These are phyloP conservation scores for Parsonsia alboflavescens DNA, from an alignment of 257 asterid genomes.

Conservation along the genomic window DNA sequence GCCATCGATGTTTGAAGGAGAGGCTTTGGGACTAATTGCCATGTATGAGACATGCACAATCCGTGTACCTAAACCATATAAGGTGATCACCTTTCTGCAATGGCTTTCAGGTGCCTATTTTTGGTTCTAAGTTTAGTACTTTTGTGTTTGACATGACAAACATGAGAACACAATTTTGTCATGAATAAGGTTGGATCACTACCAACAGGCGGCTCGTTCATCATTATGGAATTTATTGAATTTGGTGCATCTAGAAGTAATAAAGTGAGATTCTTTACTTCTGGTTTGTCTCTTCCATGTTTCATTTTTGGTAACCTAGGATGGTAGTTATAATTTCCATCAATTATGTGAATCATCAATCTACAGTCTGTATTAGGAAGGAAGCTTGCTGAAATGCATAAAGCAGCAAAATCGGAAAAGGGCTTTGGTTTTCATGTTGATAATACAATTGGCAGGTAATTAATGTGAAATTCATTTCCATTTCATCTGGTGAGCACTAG, in stretches of 20 bases:
- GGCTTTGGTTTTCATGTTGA: conserved; percentile 89
- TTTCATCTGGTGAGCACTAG: too few species aligned
- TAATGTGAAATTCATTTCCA: too few species aligned
- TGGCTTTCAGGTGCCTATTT: not conserved
- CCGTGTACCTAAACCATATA: conserved; percentile 82
- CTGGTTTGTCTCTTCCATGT: not conserved
- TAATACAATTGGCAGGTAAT: conserved; percentile 94
- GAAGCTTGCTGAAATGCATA: conserved; percentile 98
- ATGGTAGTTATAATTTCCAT: conserved; percentile 14
- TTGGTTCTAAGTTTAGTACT: not conserved
- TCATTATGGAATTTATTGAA: conserved; percentile 86
- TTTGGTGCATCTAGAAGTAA: conserved; percentile 72
- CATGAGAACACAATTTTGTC: conserved; percentile 3
- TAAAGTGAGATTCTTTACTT: conserved; percentile 43
- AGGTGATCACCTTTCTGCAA: conserved; percentile 33
- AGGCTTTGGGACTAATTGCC: conserved; percentile 83
- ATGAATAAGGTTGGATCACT: conserved; percentile 62
- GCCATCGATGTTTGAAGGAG: conserved; percentile 91
- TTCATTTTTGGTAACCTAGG: conserved; percentile 4
- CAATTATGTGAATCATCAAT: conserved; percentile 30
- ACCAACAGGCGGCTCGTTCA: conserved; percentile 86
- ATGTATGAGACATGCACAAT: conserved; percentile 78
- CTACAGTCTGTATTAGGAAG: conserved; percentile 85
- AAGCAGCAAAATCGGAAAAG: conserved; percentile 60
- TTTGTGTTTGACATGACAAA: not conserved